Evolutionary conservation across 2,329 filamentous ascomycete genomes (phyloP), one percentile per base, ranked within the genome.

Genomic region (Didymella pomorum): DNA sequence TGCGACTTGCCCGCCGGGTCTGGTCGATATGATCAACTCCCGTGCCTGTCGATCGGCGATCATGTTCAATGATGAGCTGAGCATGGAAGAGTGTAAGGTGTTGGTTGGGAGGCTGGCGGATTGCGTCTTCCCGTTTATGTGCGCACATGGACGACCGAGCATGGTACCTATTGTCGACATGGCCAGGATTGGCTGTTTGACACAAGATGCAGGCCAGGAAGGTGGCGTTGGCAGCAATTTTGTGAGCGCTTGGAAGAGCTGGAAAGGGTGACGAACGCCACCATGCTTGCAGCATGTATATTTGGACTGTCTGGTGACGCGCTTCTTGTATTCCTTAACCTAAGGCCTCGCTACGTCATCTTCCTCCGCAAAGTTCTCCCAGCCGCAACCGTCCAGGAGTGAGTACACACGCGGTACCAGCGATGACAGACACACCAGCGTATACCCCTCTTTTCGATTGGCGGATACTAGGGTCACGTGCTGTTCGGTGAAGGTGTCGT

Each of bases 61-160:
- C 72, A 94, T 93, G 90, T 96, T 96, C 77, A 94, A 94, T 66
- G 92, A 96, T 68, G 71, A 78, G 6, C 77, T 95, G 8, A 81
- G 80, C 0, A 62, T 72, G 0, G 75, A 80, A 0, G 82, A 92
- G 62, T 94, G 91, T 65, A 65, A 77, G 10, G 71, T 74, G 0
- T 74, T 95, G 31, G 73, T 94, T 0, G 60, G 53, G 1, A 80
- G 81, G 3, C 77, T 95, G n/a, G 82, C 84, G 0, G 71, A 68
- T 0, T 93, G 89, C 64, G 82, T 81, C 0, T 91, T 94, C 61
- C 91, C 92, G 0, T 95, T 95, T 64, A 88, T 92, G 71, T 96
- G 92, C 75, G 92, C 92, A 1, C 92, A 96, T 79, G 92, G 92
- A 0, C 81, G 81, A 49, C 79, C 80, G 18, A 80, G 79, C 61